These are phyloP conservation scores for Priceomyces melissophilus DNA, from an alignment of 805 yeast genomes.

Conservation along the genomic window DNA sequence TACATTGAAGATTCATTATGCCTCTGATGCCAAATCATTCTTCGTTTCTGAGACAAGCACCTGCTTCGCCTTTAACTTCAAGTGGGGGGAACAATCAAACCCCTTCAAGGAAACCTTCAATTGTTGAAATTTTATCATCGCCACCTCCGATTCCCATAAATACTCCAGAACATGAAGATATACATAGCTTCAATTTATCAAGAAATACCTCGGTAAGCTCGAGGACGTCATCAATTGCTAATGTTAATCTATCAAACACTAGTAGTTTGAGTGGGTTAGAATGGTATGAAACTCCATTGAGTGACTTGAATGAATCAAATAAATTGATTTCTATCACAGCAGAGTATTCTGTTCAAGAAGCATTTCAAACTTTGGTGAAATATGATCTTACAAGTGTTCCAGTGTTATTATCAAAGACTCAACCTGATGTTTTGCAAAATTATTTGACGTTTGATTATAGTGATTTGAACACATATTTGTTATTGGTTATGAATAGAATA, in stretches of 20 bases:
- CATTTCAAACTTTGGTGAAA: conserved; percentile 71
- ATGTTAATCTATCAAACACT: conserved; percentile 6
- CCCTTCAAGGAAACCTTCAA: conserved; percentile 53
- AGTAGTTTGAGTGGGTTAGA: conserved; percentile 28
- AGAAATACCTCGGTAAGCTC: conserved; percentile 31
- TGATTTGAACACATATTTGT: conserved; percentile 81
- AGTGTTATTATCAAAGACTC: conserved; percentile 47
- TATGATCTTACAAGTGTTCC: conserved; percentile 86
- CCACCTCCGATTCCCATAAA: conserved; percentile 64
- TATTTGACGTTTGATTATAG: conserved; percentile 89
- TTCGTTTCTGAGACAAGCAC: conserved; percentile 16
- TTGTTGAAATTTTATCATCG: conserved; percentile 69
- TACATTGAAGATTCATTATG: too few species aligned
- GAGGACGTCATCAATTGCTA: conserved; percentile 18
- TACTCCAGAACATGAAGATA: conserved; percentile 34
- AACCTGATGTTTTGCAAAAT: conserved; percentile 49
- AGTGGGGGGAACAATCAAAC: conserved; percentile 9
- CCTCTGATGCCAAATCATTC: conserved; percentile 14
- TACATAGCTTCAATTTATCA: conserved; percentile 37
- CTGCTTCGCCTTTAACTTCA: conserved; percentile 11
- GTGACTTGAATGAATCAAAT: conserved; percentile 74
- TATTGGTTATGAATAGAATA: conserved; percentile 77
- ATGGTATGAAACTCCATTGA: conserved; percentile 71
- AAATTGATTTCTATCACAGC: conserved; percentile 70
- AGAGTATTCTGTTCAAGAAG: conserved; percentile 74